Conservation (phyloP, 1,139 yeast species). For the Diutina sp. region DNA sequence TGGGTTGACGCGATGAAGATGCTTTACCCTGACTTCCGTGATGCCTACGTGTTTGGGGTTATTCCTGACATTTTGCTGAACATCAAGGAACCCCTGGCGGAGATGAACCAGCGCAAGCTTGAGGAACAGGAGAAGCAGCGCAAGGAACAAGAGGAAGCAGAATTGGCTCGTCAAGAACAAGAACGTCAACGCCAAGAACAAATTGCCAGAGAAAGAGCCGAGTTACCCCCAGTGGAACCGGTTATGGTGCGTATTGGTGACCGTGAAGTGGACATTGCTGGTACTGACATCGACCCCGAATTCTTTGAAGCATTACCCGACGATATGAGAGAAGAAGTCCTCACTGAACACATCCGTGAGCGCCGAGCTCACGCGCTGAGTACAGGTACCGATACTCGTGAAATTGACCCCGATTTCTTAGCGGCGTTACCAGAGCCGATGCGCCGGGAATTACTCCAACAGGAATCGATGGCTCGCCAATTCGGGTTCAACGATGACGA, state of each 20-base stretch:
- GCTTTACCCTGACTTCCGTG: background rate
- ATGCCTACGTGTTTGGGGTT: background rate
- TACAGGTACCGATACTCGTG: slow-evolving; percentile 33
- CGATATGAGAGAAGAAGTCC: slow-evolving; percentile 86
- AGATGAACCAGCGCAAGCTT: background rate
- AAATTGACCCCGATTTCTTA: slow-evolving; percentile 71
- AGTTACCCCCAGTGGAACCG: slow-evolving; percentile 25
- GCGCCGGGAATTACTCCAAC: slow-evolving; percentile 61
- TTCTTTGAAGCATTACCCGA: slow-evolving; percentile 86
- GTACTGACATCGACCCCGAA: slow-evolving; percentile 86
- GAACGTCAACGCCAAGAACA: slow-evolving; percentile 20
- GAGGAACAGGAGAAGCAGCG: slow-evolving; percentile 16
- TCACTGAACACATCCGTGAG: slow-evolving; percentile 76
- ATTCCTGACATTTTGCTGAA: background rate
- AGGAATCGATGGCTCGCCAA: slow-evolving; percentile 42
- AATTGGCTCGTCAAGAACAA: slow-evolving; percentile 20
- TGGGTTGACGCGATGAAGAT: slow-evolving; percentile 1
- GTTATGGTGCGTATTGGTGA: slow-evolving; percentile 68
- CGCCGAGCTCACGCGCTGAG: slow-evolving; percentile 39
- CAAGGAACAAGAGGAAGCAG: slow-evolving; percentile 19
- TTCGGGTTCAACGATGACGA: slow-evolving; percentile 8
- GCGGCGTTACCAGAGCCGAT: slow-evolving; percentile 70
- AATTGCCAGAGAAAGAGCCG: background rate
- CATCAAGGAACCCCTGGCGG: background rate
- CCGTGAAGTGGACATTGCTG: slow-evolving; percentile 71